A percentile compares a stretch with the other conserved stretches of the same genome.
Evolutionary conservation across 305 asterid species (phyloP).

Genomic region (Rubia peregrina): DNA sequence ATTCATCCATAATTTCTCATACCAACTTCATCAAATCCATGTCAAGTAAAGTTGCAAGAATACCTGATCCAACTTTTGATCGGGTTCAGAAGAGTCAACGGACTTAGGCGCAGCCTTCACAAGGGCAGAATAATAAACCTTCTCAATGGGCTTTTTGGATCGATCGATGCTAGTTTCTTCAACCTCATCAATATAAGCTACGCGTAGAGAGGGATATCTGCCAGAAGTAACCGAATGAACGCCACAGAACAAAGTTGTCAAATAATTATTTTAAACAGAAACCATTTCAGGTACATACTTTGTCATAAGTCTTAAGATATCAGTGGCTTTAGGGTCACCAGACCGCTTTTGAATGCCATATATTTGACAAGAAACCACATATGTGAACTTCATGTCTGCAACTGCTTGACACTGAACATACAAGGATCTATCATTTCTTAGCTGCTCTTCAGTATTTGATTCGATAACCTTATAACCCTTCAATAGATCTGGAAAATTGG

Average conservation of each 20-base stretch:
- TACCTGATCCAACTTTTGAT: constrained; percentile 94
- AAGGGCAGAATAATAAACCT: constrained; percentile 85
- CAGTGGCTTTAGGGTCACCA: constrained; percentile 70
- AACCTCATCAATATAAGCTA: constrained; percentile 92
- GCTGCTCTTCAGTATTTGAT: constrained; percentile 56
- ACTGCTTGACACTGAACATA: constrained; percentile 85
- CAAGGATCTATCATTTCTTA: constrained; percentile 59
- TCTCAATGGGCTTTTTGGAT: constrained; percentile 56
- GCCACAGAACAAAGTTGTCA: constrained; percentile 9
- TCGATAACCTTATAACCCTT: constrained; percentile 88
- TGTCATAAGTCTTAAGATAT: constrained; percentile 89
- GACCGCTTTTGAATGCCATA: constrained; percentile 93
- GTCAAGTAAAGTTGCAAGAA: constrained; percentile 3
- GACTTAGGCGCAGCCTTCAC: constrained; percentile 95
- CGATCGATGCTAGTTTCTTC: constrained; percentile 63
- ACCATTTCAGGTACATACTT: constrained; percentile 39
- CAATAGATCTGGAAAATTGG: constrained; percentile 63
- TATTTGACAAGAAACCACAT: constrained; percentile 90
- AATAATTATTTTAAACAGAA: constrained; percentile 11
- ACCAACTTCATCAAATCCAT: background rate
- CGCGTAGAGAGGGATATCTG: constrained; percentile 97
- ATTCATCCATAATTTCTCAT: background rate
- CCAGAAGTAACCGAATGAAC: constrained; percentile 28
- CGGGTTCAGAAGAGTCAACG: constrained; percentile 81
- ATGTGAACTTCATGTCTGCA: constrained; percentile 93